Evolutionary conservation across 1,284 basidiomycete species (phyloP), one percentile per base, ranked within the genome.

Genomic region (Tylopilus orsonianus): DNA sequence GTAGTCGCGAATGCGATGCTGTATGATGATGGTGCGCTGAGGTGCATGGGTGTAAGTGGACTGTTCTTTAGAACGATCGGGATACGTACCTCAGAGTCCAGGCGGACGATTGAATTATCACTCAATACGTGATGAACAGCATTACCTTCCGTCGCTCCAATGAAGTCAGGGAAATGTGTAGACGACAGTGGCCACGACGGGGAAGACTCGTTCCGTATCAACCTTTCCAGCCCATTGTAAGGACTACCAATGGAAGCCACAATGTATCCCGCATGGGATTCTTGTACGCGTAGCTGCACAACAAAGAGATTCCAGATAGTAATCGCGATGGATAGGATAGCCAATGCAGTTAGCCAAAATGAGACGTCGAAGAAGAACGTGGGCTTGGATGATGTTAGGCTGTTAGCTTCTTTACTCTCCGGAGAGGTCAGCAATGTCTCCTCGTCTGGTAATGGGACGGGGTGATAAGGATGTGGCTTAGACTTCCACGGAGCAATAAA

Each of bases 111-210:
- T 2, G 61, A 64, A 41, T 41, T 43, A 27, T 60, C 60, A 8
- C 9, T 30, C 23, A 60, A 47, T 13, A 36, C 40, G 5, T 46
- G 54, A 22, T 50, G 41, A 26, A 60, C 13, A 20, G 16, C 10
- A 10, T 26, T 43, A 14, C 35, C 57, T n/a, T 57, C 61, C 7
- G 54, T 60, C 3, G 49, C 44, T 13, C 50, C 58, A 14, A 60
- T n/a, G 26, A 60, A 60, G 40, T 64, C 59, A 0, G 59, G 56
- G 18, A 57, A 45, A 46, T 48, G 48, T 12, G n/a, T 58, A 13
- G 59, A 56, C 8, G 52, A 56, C 22, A 60, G 49, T 8, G 59
- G 59, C 61, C 59, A 60, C 10, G 41, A 62, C 13, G 57, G 60
- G 4, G 59, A 64, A n/a, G 59, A 62, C 16, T 52, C 51, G 16